Base-by-base conservation (phyloP, 192 early-diverging fungal species). In the Phlyctochytrium bullatum region DNA sequence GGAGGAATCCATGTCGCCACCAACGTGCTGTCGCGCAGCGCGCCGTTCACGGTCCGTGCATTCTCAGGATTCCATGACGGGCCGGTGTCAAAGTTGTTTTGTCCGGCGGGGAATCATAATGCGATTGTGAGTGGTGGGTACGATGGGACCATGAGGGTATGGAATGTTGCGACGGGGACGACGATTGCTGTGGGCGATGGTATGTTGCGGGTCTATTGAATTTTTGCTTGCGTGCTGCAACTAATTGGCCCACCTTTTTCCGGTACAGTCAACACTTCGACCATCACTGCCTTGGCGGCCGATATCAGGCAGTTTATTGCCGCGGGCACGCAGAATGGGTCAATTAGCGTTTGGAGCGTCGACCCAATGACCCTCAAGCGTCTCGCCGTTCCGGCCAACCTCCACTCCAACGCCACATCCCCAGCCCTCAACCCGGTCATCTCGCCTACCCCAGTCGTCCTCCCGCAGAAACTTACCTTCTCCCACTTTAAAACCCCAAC, bases 11-110 rank as follows among this genome's bases (percentile, higher is more conserved):
- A 78, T 0, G 29, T 87, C 31, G 79, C 81, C 0, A 82, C 72
- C 4, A 66, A 82, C 54, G 78, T 79, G 6, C 54, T 64, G 16
- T 56, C 69, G 28, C 78, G 73, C 23, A 66, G 68, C 17, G 56
- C 68, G 27, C 75, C 72, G 3, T 71, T 76, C 34, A 59, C 62
- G 1, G 70, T 86, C 23, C 79, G 78, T 27, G 71, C 72, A 27
- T 87, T 88, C 67, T 53, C 71, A 0, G 80, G 77, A 1, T 83
- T 83, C 52, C 87, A 90, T 61, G 54, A 64, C 17, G 86, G 84
- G 0, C 75, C 86, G 4, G 81, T 90, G 0, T 68, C 76, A 0
- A 63, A 61, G 29, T 17, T 80, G 35, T 40, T 68, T 1, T 73
- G 68, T 61, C 24, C 71, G 12, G 53, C 71, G 17, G 56, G 52